These are phyloP conservation scores for Gryganskiella cystojenkinii DNA, from an alignment of 192 early-diverging fungal genomes.

Conservation along the genomic window DNA sequence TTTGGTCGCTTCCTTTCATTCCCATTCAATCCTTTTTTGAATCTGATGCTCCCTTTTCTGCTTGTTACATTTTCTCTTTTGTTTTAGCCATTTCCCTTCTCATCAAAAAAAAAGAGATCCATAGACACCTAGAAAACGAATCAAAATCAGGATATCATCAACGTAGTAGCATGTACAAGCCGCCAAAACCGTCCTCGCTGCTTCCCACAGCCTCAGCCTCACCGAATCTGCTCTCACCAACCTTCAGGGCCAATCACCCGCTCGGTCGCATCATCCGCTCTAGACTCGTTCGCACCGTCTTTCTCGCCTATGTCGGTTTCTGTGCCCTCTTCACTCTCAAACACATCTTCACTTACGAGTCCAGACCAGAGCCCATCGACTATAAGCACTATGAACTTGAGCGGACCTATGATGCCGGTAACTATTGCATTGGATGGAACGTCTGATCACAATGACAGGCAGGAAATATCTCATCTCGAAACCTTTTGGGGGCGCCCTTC, in stretches of 20 bases:
- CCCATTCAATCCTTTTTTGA: neutral
- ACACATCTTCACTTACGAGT: constrained; percentile 38
- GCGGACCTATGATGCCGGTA: constrained; percentile 26
- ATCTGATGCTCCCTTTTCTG: neutral
- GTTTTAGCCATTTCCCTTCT: neutral
- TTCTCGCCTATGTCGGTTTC: constrained; percentile 19
- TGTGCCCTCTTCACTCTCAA: constrained; percentile 42
- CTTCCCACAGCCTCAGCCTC: constrained; percentile 14
- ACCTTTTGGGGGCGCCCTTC: too few species aligned
- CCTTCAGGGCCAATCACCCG: constrained; percentile 13
- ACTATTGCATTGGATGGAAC: neutral
- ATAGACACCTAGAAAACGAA: too few species aligned
- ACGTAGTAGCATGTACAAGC: neutral
- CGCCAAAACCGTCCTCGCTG: constrained; percentile 2
- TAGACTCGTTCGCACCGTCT: constrained; percentile 18
- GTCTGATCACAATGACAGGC: neutral
- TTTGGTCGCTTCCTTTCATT: neutral
- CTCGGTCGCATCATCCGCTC: constrained; percentile 26
- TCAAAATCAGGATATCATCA: too few species aligned
- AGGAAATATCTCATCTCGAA: neutral
- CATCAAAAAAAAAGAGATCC: too few species aligned
- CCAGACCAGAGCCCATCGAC: constrained; percentile 24
- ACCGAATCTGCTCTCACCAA: constrained; percentile 15
- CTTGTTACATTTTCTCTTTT: too few species aligned
- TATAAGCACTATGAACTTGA: constrained; percentile 44